Conservation (phyloP, 2,329 filamentous ascomycete species). For the Penicillium sp. region DNA sequence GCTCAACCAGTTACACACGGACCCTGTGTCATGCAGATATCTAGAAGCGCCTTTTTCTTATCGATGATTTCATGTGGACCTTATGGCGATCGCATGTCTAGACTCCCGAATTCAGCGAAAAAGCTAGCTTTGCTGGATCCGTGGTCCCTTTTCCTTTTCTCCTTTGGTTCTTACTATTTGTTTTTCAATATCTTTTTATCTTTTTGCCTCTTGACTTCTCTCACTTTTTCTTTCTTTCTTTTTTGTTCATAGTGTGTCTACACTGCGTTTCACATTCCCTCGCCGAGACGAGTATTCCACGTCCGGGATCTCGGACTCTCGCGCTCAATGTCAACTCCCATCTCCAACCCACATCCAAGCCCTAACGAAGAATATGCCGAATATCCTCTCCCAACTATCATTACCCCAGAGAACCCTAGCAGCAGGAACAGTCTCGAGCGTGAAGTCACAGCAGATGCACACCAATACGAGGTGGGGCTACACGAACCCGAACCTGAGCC, state of each 20-base stretch:
- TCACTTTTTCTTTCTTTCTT: neutral
- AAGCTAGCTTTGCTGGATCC: constrained; percentile 1
- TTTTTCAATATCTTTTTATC: neutral
- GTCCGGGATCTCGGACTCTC: neutral
- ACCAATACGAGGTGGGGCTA: constrained; percentile 13
- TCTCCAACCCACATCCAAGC: constrained; percentile 18
- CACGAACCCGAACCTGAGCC: constrained; percentile 4
- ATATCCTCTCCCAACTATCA: constrained; percentile 13
- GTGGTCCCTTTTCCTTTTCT: neutral
- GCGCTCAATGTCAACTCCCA: constrained; percentile 3
- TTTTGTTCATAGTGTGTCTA: neutral
- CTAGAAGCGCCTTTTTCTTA: neutral
- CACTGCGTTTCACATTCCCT: neutral
- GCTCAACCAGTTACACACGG: neutral
- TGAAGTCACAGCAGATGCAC: constrained; percentile 14
- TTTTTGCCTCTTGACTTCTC: neutral
- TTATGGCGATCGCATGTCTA: constrained; percentile 2
- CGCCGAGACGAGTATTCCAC: neutral
- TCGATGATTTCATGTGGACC: constrained; percentile 3
- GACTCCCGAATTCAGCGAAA: neutral
- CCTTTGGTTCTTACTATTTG: neutral
- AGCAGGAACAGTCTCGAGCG: constrained; percentile 17
- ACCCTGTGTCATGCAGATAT: neutral
- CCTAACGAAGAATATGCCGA: constrained; percentile 23
- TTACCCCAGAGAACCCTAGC: neutral